A percentile compares a stretch with the other conserved stretches of the same genome.
phyloP scores from a whole-genome alignment of 495 filamentous ascomycete species.

The Hypoxylon subgilvum region DNA sequence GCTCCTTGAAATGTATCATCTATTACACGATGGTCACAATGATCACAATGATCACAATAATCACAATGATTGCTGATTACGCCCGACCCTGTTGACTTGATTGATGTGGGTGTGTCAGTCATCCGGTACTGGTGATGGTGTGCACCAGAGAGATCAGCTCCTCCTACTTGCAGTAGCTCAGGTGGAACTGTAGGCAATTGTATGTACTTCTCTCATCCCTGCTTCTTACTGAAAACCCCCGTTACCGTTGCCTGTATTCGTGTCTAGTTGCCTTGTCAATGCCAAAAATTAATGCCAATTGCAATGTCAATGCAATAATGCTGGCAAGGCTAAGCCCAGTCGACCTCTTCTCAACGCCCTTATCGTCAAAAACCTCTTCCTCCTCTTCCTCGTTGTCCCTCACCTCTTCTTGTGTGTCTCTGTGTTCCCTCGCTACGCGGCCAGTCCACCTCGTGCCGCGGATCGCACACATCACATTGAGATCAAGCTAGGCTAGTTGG shows the following conservation, averaged over 20 bases:
- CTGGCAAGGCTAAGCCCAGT: constrained; percentile 27
- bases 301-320: constrained; percentile 23
- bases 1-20: neutral
- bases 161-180: no score
- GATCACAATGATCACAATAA: no score
- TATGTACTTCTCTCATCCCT: constrained; percentile 22
- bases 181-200: no score
- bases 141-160: constrained; percentile 22
- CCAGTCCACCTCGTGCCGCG: constrained; percentile 14
- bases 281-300: no score
- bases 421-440: constrained; percentile 24
- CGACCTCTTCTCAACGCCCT: constrained; percentile 13
- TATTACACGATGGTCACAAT: no score
- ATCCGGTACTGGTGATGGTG: constrained; percentile 24
- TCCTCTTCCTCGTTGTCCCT: constrained; percentile 10
- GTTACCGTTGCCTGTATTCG: neutral
- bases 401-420: no score
- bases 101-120: constrained; percentile 29
- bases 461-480: constrained; percentile 10
- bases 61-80: neutral
- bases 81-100: constrained; percentile 8
- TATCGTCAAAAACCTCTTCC: constrained; percentile 10
- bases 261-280: neutral
- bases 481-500: constrained; percentile 12
- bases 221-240: constrained; percentile 8